These are phyloP conservation scores for Cladosporium phlei DNA, from an alignment of 2,329 filamentous ascomycete species.

Conservation along the genomic window DNA sequence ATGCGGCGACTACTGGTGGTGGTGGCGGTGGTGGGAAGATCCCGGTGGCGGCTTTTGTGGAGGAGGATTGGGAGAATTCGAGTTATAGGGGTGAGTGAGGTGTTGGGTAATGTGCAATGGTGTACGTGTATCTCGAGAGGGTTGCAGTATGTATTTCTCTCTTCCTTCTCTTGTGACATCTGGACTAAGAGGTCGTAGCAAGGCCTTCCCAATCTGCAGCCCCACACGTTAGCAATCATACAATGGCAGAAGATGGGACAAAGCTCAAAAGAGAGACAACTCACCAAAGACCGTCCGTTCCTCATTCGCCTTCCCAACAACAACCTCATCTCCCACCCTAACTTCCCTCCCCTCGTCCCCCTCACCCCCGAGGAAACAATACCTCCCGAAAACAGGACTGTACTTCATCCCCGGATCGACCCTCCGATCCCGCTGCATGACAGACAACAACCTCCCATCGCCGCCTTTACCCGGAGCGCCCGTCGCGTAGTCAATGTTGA, in stretches of 20 bases:
- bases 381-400: conserved; percentile 46
- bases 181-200: conserved; percentile 12
- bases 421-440: conserved; percentile 41
- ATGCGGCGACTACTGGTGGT: not conserved
- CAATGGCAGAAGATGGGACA: not conserved
- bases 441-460: conserved; percentile 41
- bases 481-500: conserved; percentile 46
- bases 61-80: no score
- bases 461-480: conserved; percentile 37
- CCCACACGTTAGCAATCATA: not conserved
- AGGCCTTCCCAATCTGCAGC: conserved; percentile 25
- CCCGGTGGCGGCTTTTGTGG: no score
- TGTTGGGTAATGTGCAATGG: no score
- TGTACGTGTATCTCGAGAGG: no score
- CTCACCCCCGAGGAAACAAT: conserved; percentile 35
- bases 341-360: conserved; percentile 29
- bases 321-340: conserved; percentile 41
- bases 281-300: conserved; percentile 42
- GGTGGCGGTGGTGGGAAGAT: not conserved
- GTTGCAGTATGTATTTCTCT: no score
- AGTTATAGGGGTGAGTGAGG: no score
- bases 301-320: conserved; percentile 36
- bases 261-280: conserved; percentile 17
- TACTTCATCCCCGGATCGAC: conserved; percentile 44
- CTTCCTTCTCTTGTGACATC: no score